Conservation (phyloP, 2,329 filamentous ascomycete genomes). For the Scytalidium lignicola region DNA sequence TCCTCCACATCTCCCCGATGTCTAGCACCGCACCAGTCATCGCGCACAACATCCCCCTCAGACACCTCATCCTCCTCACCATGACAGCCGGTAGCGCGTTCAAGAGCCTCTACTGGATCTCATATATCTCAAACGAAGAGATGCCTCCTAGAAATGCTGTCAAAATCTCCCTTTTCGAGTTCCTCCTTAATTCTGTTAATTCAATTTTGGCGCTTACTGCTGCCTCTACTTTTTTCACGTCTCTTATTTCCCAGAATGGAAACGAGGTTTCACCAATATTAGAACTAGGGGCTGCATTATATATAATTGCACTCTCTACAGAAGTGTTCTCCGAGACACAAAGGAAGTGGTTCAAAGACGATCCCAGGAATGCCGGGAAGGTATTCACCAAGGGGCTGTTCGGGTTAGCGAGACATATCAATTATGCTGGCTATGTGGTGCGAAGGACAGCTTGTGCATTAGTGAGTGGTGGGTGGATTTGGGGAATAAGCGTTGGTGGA, state of each 20-base stretch:
- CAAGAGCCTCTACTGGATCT: conserved; percentile 54
- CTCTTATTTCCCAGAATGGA: conserved; percentile 14
- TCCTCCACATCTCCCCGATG: conserved; percentile 36
- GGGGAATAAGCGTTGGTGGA: conserved; percentile 33
- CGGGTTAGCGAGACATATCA: conserved; percentile 44
- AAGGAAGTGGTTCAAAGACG: conserved; percentile 45
- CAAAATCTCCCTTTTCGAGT: conserved; percentile 46
- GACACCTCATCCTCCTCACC: conserved; percentile 43
- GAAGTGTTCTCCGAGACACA: conserved; percentile 55
- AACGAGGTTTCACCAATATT: conserved; percentile 22
- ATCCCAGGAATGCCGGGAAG: conserved; percentile 47
- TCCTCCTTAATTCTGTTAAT: conserved; percentile 48
- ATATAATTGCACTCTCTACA: conserved; percentile 44
- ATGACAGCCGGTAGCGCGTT: conserved; percentile 47
- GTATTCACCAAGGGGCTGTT: conserved; percentile 45
- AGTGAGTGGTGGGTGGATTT: conserved; percentile 40
- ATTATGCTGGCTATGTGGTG: conserved; percentile 47
- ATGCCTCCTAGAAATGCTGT: conserved; percentile 40
- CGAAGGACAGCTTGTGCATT: conserved; percentile 46
- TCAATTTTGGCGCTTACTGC: conserved; percentile 47
- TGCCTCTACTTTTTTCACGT: conserved; percentile 36
- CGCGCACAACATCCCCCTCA: conserved; percentile 41
- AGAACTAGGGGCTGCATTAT: conserved; percentile 44
- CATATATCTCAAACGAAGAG: conserved; percentile 41
- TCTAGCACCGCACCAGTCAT: conserved; percentile 36